These are phyloP conservation scores for Cercophora samala DNA, from an alignment of 495 filamentous ascomycete genomes.

Conservation along the genomic window DNA sequence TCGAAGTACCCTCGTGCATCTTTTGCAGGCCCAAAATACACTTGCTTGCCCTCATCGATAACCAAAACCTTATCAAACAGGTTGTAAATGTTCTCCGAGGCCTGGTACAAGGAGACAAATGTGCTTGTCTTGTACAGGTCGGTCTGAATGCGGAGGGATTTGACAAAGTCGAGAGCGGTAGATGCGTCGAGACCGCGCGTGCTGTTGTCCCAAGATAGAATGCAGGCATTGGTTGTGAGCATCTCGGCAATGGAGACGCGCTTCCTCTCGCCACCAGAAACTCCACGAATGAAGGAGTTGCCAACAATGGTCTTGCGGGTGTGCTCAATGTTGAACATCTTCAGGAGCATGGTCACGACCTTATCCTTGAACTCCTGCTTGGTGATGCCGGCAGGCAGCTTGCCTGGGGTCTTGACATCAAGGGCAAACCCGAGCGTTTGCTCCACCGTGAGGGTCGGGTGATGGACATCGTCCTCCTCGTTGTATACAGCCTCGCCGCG, in stretches of 20 bases:
- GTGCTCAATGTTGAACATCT: constrained; percentile 86
- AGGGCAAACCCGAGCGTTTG: constrained; percentile 81
- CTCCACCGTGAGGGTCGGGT: constrained; percentile 75
- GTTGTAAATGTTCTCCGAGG: constrained; percentile 77
- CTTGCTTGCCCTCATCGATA: constrained; percentile 72
- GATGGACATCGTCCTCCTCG: constrained; percentile 77
- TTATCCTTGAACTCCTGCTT: constrained; percentile 67
- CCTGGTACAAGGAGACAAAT: constrained; percentile 80
- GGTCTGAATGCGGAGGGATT: constrained; percentile 72
- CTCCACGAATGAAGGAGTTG: constrained; percentile 73
- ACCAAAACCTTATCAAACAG: constrained; percentile 87
- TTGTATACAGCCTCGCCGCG: constrained; percentile 85
- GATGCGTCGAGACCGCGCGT: constrained; percentile 81
- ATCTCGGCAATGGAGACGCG: constrained; percentile 69
- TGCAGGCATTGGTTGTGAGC: constrained; percentile 68
- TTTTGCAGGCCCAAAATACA: constrained; percentile 71
- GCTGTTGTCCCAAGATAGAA: constrained; percentile 80
- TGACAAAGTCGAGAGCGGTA: constrained; percentile 70
- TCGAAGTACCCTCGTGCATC: constrained; percentile 79
- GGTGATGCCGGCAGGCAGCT: constrained; percentile 62
- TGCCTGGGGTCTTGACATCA: constrained; percentile 75
- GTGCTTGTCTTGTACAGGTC: constrained; percentile 76
- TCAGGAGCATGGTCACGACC: constrained; percentile 66
- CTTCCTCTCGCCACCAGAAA: constrained; percentile 84
- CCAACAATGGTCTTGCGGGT: constrained; percentile 79